Percentiles rank a stretch among this genome's conserved stretches.
These are phyloP conservation scores for Zasmidium citrigriseum DNA, from an alignment of 2,329 filamentous ascomycete species.

Conservation along the genomic window DNA sequence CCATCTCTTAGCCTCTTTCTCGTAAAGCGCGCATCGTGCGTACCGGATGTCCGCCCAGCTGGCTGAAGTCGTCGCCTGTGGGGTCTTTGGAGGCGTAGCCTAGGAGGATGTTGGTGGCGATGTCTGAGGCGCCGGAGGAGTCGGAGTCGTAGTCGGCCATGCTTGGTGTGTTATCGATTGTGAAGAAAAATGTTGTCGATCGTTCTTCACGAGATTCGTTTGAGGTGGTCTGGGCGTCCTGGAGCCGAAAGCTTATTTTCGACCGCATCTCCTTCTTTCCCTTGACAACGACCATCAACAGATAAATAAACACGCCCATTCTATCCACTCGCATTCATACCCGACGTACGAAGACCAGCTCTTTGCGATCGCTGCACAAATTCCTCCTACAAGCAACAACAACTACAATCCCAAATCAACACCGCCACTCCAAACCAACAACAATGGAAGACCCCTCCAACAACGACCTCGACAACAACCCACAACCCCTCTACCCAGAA, in stretches of 20 bases:
- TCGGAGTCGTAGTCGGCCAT: constrained; percentile 78
- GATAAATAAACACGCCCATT: too few species aligned
- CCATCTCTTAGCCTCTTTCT: constrained; percentile 21
- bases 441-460: neutral
- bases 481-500: neutral
- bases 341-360: neutral
- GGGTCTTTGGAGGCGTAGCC: constrained; percentile 83
- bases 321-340: neutral
- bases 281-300: neutral
- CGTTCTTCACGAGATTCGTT: neutral
- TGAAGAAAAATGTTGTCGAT: neutral
- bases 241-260: neutral
- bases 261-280: neutral
- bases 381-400: neutral
- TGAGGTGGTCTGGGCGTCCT: neutral
- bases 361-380: neutral
- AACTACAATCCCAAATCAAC: neutral
- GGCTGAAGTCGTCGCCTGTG: constrained; percentile 80
- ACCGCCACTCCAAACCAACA: neutral
- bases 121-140: constrained; percentile 69
- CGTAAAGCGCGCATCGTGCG: constrained; percentile 36
- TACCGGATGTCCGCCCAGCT: constrained; percentile 85
- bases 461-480: neutral
- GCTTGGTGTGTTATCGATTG: neutral
- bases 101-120: constrained; percentile 83